A percentile compares a stretch with the other conserved stretches of the same genome.
These are phyloP conservation scores for Xylariaceae sp. DNA, from an alignment of 2,329 filamentous ascomycete species.

Conservation along the genomic window DNA sequence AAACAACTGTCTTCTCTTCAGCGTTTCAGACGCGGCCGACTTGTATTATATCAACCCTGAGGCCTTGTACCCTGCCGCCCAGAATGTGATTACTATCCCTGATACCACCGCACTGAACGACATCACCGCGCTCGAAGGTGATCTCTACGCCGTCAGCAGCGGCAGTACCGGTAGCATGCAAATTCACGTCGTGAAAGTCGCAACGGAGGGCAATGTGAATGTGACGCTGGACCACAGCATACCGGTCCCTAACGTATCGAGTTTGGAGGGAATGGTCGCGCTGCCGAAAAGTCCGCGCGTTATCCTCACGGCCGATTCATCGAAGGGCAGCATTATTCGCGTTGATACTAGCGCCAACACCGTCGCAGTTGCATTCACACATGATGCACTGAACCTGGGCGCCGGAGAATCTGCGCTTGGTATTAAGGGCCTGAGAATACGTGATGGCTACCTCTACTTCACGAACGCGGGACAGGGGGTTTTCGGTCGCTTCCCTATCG, in stretches of 20 bases:
- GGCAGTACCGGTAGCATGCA: slow-evolving; percentile 13
- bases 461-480: slow-evolving; percentile 22
- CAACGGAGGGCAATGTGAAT: slow-evolving; percentile 13
- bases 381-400: slow-evolving; percentile 12
- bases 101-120: slow-evolving; percentile 11
- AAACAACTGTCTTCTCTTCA: slow-evolving; percentile 20
- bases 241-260: slow-evolving; percentile 13
- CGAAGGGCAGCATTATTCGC: slow-evolving; percentile 18
- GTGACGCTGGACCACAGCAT: slow-evolving; percentile 15
- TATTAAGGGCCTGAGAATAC: slow-evolving; percentile 19
- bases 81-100: slow-evolving; percentile 13
- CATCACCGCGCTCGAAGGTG: slow-evolving; percentile 15
- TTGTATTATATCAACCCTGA: slow-evolving; percentile 21
- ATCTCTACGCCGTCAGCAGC: slow-evolving; percentile 19
- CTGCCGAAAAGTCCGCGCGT: slow-evolving; percentile 17
- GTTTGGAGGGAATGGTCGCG: slow-evolving; percentile 20
- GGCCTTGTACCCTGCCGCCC: slow-evolving; percentile 12
- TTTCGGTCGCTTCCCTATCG: slow-evolving; percentile 14
- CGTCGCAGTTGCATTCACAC: slow-evolving; percentile 14
- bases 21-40: slow-evolving; percentile 12
- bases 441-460: slow-evolving; percentile 21
- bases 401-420: slow-evolving; percentile 10
- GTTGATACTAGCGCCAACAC: slow-evolving; percentile 14
- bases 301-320: slow-evolving; percentile 19
- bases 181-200: slow-evolving; percentile 17